phyloP scores from a whole-genome alignment of 106 monocot species.

The Phalaenopsis equestris region DNA sequence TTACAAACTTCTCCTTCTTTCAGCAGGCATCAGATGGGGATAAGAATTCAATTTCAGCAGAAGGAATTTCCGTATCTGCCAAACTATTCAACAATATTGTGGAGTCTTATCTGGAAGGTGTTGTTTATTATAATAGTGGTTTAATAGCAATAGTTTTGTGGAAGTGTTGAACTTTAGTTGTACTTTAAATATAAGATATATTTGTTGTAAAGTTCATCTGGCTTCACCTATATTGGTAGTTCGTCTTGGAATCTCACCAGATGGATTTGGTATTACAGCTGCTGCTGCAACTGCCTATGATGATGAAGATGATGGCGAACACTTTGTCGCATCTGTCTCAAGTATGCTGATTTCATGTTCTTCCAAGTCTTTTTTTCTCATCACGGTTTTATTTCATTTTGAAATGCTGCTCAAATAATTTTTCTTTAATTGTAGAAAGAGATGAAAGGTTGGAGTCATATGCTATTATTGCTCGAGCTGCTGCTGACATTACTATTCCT shows the following conservation, averaged over 20 bases:
- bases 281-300: slow-evolving; percentile 82
- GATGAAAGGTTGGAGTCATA: slow-evolving; percentile 84
- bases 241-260: slow-evolving; percentile 6
- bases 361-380: background rate
- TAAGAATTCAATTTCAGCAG: slow-evolving; percentile 39
- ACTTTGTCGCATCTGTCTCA: slow-evolving; percentile 82
- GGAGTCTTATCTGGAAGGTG: slow-evolving; percentile 75
- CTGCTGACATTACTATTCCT: slow-evolving; percentile 65
- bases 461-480: slow-evolving; percentile 85
- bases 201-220: background rate
- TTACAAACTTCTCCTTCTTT: slow-evolving; percentile 13
- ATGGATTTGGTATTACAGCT: slow-evolving; percentile 32
- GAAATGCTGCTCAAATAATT: background rate
- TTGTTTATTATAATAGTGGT: background rate
- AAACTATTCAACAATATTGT: slow-evolving; percentile 59
- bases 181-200: background rate
- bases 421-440: slow-evolving; percentile 42
- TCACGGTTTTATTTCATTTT: slow-evolving; percentile 1
- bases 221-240: background rate
- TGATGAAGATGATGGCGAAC: slow-evolving; percentile 54
- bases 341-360: slow-evolving; percentile 32
- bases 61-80: slow-evolving; percentile 54
- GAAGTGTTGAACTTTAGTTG: background rate
- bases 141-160: background rate
- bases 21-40: slow-evolving; percentile 46